These are phyloP conservation scores for Tephrocybe rancida DNA, from an alignment of 768 basidiomycete genomes.

Conservation along the genomic window DNA sequence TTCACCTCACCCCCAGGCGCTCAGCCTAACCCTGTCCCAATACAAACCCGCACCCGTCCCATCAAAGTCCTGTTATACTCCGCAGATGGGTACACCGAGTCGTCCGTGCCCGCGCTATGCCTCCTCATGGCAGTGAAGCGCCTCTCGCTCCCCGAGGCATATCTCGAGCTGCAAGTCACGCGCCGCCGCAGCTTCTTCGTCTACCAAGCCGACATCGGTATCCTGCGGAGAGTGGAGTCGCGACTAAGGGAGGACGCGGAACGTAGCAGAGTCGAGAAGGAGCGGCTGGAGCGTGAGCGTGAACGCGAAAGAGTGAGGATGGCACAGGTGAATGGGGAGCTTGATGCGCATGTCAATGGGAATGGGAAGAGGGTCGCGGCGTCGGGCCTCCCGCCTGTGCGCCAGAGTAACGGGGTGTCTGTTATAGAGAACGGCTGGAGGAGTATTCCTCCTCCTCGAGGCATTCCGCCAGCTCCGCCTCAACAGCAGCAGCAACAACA, in stretches of 20 bases:
- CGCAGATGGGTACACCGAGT: slow-evolving; percentile 92
- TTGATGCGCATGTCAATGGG: slow-evolving; percentile 23
- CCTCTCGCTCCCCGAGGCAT: slow-evolving; percentile 82
- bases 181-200: slow-evolving; percentile 90
- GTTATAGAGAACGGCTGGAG: slow-evolving; percentile 10
- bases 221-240: slow-evolving; percentile 72
- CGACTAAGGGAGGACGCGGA: slow-evolving; percentile 43
- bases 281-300: not conserved
- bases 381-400: not conserved
- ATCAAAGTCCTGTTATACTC: slow-evolving; percentile 81
- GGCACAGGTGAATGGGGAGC: slow-evolving; percentile 7
- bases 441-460: not conserved
- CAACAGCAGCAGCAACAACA: slow-evolving; percentile 1
- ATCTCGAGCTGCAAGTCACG: slow-evolving; percentile 84
- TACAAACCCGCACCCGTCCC: slow-evolving; percentile 52
- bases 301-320: slow-evolving; percentile 11
- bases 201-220: slow-evolving; percentile 76
- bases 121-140: slow-evolving; percentile 80
- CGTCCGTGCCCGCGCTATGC: slow-evolving; percentile 82
- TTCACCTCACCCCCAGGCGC: slow-evolving; percentile 31
- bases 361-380: slow-evolving; percentile 26
- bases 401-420: slow-evolving; percentile 9
- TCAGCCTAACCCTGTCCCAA: slow-evolving; percentile 15
- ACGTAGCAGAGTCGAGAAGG: slow-evolving; percentile 8
- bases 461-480: slow-evolving; percentile 10